Evolutionary conservation across 352 stramenopile genomes (phyloP), one percentile per base, ranked within the genome.

Genomic region (Hyphochytrium catenoides): DNA sequence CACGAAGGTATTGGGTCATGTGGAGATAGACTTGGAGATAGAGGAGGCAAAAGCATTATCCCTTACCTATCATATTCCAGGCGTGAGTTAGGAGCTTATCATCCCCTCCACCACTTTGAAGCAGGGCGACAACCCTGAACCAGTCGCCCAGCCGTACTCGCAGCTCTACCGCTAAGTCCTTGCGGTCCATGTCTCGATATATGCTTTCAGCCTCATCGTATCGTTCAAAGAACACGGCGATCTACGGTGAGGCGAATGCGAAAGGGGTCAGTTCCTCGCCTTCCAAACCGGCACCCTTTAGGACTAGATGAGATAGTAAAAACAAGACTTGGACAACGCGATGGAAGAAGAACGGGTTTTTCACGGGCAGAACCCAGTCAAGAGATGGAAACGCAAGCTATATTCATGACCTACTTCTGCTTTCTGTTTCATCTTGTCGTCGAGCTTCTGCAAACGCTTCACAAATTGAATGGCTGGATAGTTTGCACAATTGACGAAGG

Each of bases 391-490:
- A 59, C 52, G 27, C 47, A 57, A 2, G 47, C 46, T 2, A 40
- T 45, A 11, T n/a, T n/a, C n/a, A n/a, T n/a, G n/a, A n/a, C n/a
- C n/a, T n/a, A 89, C 69, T 44, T 94, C 76, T 3, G 81, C 81
- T 22, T 77, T 71, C 43, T 90, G 72, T 51, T 91, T 92, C 28
- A 81, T 59, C 28, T 69, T 68, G 45, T 93, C 79, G 18, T 81
- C 70, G 14, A 94, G 57, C 15, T 72, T 37, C 19, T 73, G 54
- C 14, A 94, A 46, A 0, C 72, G 53, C 41, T 92, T 91, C 26
- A 92, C 74, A 41, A 91, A 86, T 44, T 91, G 74, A 20, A 94
- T 87, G 18, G 77, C 81, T 22, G 60, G 67, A 50, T 93, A 94
- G 50, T 93, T 76, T 6, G 43, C 56, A 37, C 71, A 85, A 37